These are phyloP conservation scores for Pythium coloratum DNA, from an alignment of 352 stramenopile genomes.

Conservation along the genomic window DNA sequence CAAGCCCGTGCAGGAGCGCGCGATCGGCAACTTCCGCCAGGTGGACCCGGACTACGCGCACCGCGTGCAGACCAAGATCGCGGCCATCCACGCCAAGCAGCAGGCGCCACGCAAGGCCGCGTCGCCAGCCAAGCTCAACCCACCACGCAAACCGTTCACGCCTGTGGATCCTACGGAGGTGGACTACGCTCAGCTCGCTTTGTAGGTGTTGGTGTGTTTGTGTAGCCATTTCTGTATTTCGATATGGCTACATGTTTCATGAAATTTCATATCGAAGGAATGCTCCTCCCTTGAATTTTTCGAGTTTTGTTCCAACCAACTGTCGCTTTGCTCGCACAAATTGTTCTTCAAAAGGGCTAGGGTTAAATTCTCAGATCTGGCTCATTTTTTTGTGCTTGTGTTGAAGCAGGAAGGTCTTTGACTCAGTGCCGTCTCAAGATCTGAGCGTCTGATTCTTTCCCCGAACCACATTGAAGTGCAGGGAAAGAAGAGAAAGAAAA, in stretches of 20 bases:
- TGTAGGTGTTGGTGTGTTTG: background rate
- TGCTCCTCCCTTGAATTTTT: no score
- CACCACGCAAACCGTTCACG: constrained; percentile 51
- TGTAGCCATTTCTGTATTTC: background rate
- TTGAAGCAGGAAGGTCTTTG: background rate
- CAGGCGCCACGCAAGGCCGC: constrained; percentile 14
- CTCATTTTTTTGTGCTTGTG: background rate
- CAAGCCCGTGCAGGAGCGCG: constrained; percentile 73
- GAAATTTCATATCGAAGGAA: background rate
- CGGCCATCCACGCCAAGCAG: constrained; percentile 32
- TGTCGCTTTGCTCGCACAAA: background rate
- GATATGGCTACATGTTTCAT: background rate
- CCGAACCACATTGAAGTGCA: constrained; percentile 6
- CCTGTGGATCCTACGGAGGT: background rate
- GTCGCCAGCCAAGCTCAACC: constrained; percentile 51
- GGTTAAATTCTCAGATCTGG: background rate
- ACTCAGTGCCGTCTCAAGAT: background rate
- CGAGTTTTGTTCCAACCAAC: no score
- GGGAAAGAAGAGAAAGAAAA: constrained; percentile 4
- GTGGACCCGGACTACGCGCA: constrained; percentile 86
- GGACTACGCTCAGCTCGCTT: background rate
- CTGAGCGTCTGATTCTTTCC: background rate
- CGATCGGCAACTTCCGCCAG: constrained; percentile 86
- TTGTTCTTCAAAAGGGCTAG: background rate
- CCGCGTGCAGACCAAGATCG: constrained; percentile 78